A percentile compares a stretch with the other conserved stretches of the same genome.
These are phyloP conservation scores for Tuber aestivum DNA, from an alignment of 495 filamentous ascomycete genomes.

Conservation along the genomic window DNA sequence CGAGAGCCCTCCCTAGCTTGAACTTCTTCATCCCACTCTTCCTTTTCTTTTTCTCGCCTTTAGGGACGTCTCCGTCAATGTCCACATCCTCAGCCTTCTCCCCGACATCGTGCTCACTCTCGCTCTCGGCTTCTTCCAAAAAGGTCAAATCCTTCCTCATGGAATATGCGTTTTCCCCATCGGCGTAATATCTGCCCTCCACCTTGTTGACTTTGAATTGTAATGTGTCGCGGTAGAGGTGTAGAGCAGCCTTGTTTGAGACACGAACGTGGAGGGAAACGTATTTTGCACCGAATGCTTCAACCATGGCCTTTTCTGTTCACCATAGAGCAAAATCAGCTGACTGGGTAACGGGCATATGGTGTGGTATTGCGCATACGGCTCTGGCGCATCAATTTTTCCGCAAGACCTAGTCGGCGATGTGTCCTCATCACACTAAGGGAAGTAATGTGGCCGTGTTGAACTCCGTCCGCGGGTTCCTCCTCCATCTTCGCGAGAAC, in stretches of 20 bases:
- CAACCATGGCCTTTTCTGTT: conserved; percentile 89
- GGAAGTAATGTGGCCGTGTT: conserved; percentile 93
- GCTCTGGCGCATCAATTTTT: conserved; percentile 92
- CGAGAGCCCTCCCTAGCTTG: conserved; percentile 72
- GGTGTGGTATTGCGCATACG: conserved; percentile 56
- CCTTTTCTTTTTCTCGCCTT: conserved; percentile 44
- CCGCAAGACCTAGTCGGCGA: conserved; percentile 79
- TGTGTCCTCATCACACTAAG: conserved; percentile 96
- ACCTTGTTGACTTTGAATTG: conserved; percentile 86
- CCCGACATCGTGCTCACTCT: conserved; percentile 45
- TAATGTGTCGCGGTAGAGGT: conserved; percentile 86
- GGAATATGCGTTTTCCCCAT: conserved; percentile 91
- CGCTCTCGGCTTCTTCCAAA: conserved; percentile 49
- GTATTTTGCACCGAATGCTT: conserved; percentile 83
- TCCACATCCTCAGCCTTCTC: conserved; percentile 45
- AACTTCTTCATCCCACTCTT: conserved; percentile 52
- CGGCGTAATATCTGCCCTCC: conserved; percentile 93
- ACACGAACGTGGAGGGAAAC: conserved; percentile 93
- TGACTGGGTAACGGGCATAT: conserved; percentile 10
- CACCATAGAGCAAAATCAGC: neutral
- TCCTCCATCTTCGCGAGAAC: conserved; percentile 99
- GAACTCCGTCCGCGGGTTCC: conserved; percentile 82
- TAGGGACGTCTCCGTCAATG: conserved; percentile 54
- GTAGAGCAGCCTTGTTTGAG: conserved; percentile 82
- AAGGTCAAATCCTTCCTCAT: conserved; percentile 80